Conservation (phyloP, 805 yeast species). For the Sungouiella blattae region DNA sequence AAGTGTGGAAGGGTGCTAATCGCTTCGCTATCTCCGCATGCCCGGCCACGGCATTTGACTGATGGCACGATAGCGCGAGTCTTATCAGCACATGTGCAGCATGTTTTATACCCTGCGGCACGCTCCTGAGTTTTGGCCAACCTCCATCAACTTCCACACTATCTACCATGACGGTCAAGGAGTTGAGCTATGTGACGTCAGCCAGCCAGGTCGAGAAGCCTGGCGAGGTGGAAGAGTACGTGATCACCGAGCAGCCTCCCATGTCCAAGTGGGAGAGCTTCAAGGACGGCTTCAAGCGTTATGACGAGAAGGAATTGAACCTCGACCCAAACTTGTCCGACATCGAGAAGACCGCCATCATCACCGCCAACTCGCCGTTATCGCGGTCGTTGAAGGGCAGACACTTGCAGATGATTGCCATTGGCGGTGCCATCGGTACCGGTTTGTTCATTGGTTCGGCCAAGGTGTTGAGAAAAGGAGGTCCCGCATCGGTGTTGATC, state of each 20-base stretch:
- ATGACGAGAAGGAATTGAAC: constrained; percentile 34
- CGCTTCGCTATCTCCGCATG: too few relatives aligned
- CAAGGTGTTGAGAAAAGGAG: constrained; percentile 53
- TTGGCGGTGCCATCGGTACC: constrained; percentile 67
- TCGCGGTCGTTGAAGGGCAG: constrained; percentile 52
- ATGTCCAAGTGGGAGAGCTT: constrained; percentile 17
- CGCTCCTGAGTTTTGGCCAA: background rate
- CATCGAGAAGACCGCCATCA: constrained; percentile 44
- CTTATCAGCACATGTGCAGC: too few relatives aligned
- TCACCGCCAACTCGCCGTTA: constrained; percentile 56
- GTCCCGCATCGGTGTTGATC: constrained; percentile 58
- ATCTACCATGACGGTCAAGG: constrained; percentile 36
- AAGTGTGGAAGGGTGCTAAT: too few relatives aligned
- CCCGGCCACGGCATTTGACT: too few relatives aligned
- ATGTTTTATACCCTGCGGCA: too few relatives aligned
- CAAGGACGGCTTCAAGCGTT: constrained; percentile 31
- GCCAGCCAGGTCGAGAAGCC: constrained; percentile 34
- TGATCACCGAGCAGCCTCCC: constrained; percentile 20
- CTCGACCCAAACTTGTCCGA: constrained; percentile 40
- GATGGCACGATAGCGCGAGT: too few relatives aligned
- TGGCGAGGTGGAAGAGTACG: constrained; percentile 37
- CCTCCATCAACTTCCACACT: background rate
- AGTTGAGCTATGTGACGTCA: constrained; percentile 38
- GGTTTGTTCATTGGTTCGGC: constrained; percentile 67
- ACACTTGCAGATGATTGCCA: constrained; percentile 64